phyloP scores from a whole-genome alignment of 257 asterid species.

The Striga asiatica region DNA sequence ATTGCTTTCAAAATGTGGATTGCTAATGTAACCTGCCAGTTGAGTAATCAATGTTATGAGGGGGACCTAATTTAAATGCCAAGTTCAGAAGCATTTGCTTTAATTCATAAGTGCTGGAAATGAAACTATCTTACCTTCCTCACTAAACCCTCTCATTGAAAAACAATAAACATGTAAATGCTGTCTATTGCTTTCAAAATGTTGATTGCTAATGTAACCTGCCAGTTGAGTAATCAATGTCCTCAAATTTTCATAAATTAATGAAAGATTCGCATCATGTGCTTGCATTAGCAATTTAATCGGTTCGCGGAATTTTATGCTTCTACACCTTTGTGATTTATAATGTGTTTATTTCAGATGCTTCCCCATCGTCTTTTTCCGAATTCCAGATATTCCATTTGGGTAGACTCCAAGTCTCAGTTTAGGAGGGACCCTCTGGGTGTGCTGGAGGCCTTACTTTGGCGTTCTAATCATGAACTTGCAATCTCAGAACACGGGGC shows the following conservation, averaged over 20 bases:
- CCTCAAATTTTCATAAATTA: background rate
- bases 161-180: background rate
- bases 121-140: background rate
- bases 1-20: conserved; percentile 4
- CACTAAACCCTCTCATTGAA: background rate
- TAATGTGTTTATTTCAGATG: conserved; percentile 53
- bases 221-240: background rate
- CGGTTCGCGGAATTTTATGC: background rate
- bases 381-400: conserved; percentile 76
- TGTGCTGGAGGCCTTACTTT: conserved; percentile 75
- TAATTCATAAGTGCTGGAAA: background rate
- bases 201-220: too few species aligned
- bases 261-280: background rate
- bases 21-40: too few species aligned
- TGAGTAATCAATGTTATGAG: background rate
- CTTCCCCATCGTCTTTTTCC: conserved; percentile 96
- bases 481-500: conserved; percentile 99
- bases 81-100: background rate
- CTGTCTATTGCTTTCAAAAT: background rate
- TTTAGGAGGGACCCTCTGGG: conserved; percentile 95
- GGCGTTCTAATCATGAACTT: conserved; percentile 71
- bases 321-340: background rate
- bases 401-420: conserved; percentile 99
- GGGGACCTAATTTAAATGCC: too few species aligned
- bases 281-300: conserved; percentile 10